phyloP scores from a whole-genome alignment of 306 rosid species.

The Acacia acuminata region DNA sequence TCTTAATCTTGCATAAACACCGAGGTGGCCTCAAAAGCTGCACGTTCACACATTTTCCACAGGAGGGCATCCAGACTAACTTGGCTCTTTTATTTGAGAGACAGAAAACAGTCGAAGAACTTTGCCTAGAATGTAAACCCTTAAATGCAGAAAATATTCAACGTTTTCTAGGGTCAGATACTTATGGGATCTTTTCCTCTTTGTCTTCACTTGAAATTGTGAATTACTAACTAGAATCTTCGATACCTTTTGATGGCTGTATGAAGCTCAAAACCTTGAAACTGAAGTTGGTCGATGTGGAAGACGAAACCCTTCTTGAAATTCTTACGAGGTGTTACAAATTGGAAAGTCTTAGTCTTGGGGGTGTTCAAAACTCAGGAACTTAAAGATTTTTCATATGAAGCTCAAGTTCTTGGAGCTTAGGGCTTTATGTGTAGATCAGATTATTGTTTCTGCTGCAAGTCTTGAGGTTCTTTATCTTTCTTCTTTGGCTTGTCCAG shows the following conservation, averaged over 20 bases:
- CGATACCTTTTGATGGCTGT: conserved; percentile 5
- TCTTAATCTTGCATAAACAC: not conserved
- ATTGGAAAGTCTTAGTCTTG: conserved; percentile 18
- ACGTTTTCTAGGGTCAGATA: too few species aligned
- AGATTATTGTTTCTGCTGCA: conserved; percentile 15
- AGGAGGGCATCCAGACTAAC: not conserved
- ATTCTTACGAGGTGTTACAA: not conserved
- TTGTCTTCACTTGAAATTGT: conserved; percentile 22
- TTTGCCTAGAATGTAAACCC: conserved; percentile 13
- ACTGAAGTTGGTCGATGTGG: not conserved
- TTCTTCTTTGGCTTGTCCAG: conserved; percentile 4
- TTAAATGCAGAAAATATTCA: not conserved
- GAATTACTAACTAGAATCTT: not conserved
- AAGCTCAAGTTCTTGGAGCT: conserved; percentile 24
- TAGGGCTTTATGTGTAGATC: not conserved
- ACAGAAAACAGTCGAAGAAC: not conserved
- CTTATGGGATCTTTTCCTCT: not conserved
- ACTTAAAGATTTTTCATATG: not conserved
- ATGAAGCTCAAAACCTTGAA: conserved; percentile 1
- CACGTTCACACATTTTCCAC: conserved; percentile 4
- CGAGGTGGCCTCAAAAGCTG: not conserved
- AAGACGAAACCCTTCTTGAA: not conserved
- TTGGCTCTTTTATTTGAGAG: not conserved
- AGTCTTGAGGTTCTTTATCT: not conserved
- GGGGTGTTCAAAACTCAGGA: not conserved